A percentile compares a stretch with the other conserved stretches of the same genome.
Conservation (phyloP, 257 asterid species). For the Solanum commersonii region DNA sequence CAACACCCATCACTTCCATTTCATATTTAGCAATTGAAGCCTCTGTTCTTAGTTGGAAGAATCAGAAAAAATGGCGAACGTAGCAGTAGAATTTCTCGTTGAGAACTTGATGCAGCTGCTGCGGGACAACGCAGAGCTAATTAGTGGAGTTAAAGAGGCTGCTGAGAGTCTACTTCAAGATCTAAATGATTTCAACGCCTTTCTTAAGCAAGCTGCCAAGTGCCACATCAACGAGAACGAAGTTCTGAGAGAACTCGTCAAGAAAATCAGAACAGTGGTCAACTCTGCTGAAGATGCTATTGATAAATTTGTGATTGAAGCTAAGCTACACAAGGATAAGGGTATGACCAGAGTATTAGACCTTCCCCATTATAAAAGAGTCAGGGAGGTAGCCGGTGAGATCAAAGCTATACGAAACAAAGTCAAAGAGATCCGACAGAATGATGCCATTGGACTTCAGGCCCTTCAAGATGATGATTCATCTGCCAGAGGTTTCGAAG, state of each 20-base stretch:
- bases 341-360: not conserved
- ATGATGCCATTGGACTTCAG: not conserved
- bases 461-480: not conserved
- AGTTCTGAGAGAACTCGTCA: not conserved
- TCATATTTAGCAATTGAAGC: not conserved
- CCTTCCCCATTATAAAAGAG: not conserved
- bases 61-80: not conserved
- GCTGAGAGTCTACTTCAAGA: not conserved
- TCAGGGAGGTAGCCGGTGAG: not conserved
- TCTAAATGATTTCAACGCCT: not conserved
- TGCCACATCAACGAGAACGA: not conserved
- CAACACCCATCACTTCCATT: not conserved
- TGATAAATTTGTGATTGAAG: constrained; percentile 6
- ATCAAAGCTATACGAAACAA: not conserved
- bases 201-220: not conserved
- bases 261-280: constrained; percentile 6
- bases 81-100: not conserved
- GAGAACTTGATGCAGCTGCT: constrained; percentile 28
- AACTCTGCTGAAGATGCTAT: constrained; percentile 21
- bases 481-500: not conserved
- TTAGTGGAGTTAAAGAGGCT: not conserved
- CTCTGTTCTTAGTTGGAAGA: not conserved
- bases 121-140: not conserved
- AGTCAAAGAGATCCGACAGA: not conserved
- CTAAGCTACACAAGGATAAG: not conserved